Evolutionary conservation across 257 asterid genomes (phyloP).

Genomic region (Fraxinus cuspidata): DNA sequence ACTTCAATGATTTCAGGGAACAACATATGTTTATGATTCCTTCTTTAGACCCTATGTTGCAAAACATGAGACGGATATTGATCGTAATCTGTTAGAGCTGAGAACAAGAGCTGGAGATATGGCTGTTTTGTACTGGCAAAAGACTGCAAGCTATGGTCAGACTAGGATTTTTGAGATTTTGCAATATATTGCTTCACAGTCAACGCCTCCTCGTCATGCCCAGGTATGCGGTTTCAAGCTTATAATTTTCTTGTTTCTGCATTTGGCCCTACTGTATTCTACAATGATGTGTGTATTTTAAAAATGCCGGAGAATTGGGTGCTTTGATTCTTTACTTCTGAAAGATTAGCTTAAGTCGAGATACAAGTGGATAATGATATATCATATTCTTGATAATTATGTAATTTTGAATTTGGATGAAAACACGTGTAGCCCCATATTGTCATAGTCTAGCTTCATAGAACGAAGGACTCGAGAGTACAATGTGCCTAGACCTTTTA

Average conservation of each 20-base stretch:
- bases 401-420: neutral
- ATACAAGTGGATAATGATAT: neutral
- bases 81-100: slow-evolving; percentile 74
- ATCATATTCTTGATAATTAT: neutral
- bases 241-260: neutral
- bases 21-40: slow-evolving; percentile 82
- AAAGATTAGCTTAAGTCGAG: neutral
- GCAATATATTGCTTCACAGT: slow-evolving; percentile 64
- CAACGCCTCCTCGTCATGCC: slow-evolving; percentile 41
- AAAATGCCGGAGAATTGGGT: neutral
- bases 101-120: slow-evolving; percentile 84
- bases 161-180: slow-evolving; percentile 76
- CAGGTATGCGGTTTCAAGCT: slow-evolving; percentile 46
- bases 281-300: neutral
- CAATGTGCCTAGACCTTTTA: neutral
- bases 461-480: neutral
- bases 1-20: slow-evolving; percentile 68
- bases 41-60: slow-evolving; percentile 84
- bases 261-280: neutral
- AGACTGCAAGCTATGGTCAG: slow-evolving; percentile 67
- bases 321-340: neutral
- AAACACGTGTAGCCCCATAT: neutral
- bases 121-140: slow-evolving; percentile 60
- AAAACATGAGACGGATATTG: slow-evolving; percentile 89
- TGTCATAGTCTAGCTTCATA: neutral